Conservation (phyloP, 2,329 filamentous ascomycete genomes). For the Scedosporium apiospermum region DNA sequence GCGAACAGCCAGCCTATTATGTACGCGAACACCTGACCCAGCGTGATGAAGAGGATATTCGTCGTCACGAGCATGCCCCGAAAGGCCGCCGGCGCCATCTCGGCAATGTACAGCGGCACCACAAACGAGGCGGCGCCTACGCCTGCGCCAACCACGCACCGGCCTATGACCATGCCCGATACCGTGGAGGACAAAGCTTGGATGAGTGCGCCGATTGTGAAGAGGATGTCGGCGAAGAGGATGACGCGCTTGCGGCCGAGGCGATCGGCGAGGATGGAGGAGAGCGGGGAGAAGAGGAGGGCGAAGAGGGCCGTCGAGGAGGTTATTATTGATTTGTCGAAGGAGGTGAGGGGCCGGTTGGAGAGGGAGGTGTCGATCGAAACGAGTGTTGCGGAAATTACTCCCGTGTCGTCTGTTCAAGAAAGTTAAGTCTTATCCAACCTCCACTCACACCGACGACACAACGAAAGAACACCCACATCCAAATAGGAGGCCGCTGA, state of each 20-base stretch:
- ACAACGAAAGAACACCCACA: constrained; percentile 33
- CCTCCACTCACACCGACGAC: background rate
- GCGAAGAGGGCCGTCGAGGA: constrained; percentile 60
- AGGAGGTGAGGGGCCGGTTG: constrained; percentile 42
- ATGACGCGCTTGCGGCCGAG: constrained; percentile 55
- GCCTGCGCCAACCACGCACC: constrained; percentile 60
- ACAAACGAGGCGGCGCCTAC: constrained; percentile 74
- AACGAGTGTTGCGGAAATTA: constrained; percentile 59
- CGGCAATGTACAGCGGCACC: constrained; percentile 79
- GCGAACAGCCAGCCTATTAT: constrained; percentile 70
- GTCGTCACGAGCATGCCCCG: constrained; percentile 76
- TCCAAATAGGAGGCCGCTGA: constrained; percentile 59
- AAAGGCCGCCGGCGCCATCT: constrained; percentile 67
- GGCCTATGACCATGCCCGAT: constrained; percentile 53
- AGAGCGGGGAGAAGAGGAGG: constrained; percentile 52
- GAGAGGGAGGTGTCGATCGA: constrained; percentile 53
- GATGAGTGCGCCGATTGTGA: constrained; percentile 55
- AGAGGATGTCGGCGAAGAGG: constrained; percentile 55
- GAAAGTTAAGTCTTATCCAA: background rate
- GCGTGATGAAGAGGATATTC: constrained; percentile 72
- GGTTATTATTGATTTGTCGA: constrained; percentile 63
- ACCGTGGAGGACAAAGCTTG: constrained; percentile 55
- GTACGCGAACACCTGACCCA: constrained; percentile 85
- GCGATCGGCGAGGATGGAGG: constrained; percentile 53
- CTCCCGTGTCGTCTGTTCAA: constrained; percentile 52